These are phyloP conservation scores for Calonectria henricotiae DNA, from an alignment of 2,329 filamentous ascomycete genomes.

Conservation along the genomic window DNA sequence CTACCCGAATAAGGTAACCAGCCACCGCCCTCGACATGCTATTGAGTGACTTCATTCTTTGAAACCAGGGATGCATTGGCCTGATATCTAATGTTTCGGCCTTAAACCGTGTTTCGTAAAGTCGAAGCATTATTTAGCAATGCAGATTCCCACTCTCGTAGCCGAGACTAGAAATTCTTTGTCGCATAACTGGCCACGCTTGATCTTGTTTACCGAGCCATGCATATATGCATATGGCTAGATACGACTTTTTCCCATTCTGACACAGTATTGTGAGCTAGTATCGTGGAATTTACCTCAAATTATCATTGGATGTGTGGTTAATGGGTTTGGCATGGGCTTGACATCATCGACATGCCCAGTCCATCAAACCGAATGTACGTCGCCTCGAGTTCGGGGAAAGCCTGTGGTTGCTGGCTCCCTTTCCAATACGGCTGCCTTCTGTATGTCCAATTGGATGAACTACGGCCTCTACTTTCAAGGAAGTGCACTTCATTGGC, in stretches of 20 bases:
- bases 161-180: slow-evolving; percentile 33
- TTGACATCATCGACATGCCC: slow-evolving; percentile 58
- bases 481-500: slow-evolving; percentile 54
- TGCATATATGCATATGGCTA: too few species aligned
- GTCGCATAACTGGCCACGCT: not conserved
- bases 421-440: slow-evolving; percentile 60
- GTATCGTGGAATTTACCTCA: slow-evolving; percentile 59
- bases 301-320: slow-evolving; percentile 61
- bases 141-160: slow-evolving; percentile 30
- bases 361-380: slow-evolving; percentile 56
- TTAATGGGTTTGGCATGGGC: slow-evolving; percentile 62
- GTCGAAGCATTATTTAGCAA: slow-evolving; percentile 33
- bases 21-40: not conserved
- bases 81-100: slow-evolving; percentile 3
- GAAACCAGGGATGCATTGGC: slow-evolving; percentile 1
- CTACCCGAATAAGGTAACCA: not conserved
- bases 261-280: not conserved
- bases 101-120: not conserved
- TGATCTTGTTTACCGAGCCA: not conserved
- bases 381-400: slow-evolving; percentile 58
- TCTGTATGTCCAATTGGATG: slow-evolving; percentile 67
- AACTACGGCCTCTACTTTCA: slow-evolving; percentile 61
- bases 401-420: slow-evolving; percentile 65
- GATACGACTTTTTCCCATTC: not conserved
- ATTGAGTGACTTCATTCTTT: slow-evolving; percentile 3